Percentiles rank a stretch among this genome's conserved stretches.
Evolutionary conservation across 305 asterid genomes (phyloP).

Genomic region (Fraxinus paxiana): DNA sequence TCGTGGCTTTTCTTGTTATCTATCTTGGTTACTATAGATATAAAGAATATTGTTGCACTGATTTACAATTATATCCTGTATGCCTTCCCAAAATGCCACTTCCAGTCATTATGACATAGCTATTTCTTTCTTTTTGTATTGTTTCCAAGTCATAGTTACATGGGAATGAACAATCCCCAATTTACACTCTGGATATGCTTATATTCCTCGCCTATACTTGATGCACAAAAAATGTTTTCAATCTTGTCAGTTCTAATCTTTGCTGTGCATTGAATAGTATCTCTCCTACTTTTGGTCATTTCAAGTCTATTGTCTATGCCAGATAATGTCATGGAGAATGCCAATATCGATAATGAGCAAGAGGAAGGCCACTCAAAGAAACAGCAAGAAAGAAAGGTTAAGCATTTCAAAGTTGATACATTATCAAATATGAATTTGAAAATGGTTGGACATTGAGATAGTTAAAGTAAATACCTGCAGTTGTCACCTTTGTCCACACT

Average conservation of each 20-base stretch:
- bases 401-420: conserved; percentile 17
- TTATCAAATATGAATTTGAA: neutral
- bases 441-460: conserved; percentile 17
- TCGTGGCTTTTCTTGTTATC: neutral
- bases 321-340: conserved; percentile 55
- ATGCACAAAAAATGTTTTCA: neutral
- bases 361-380: conserved; percentile 50
- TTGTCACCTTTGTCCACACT: conserved; percentile 81
- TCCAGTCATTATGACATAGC: conserved; percentile 8
- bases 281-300: neutral
- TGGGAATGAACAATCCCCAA: neutral
- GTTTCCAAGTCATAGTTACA: neutral
- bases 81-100: neutral
- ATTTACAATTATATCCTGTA: neutral
- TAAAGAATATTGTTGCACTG: neutral
- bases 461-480: conserved; percentile 47
- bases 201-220: neutral
- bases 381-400: conserved; percentile 75
- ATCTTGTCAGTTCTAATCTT: neutral
- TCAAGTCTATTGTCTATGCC: conserved; percentile 9
- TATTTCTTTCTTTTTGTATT: conserved; percentile 1
- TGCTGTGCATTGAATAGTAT: neutral
- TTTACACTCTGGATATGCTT: neutral
- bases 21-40: neutral
- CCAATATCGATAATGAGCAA: conserved; percentile 33